Base-by-base conservation (phyloP, 495 filamentous ascomycete genomes). In the Annulohypoxylon bovei region DNA sequence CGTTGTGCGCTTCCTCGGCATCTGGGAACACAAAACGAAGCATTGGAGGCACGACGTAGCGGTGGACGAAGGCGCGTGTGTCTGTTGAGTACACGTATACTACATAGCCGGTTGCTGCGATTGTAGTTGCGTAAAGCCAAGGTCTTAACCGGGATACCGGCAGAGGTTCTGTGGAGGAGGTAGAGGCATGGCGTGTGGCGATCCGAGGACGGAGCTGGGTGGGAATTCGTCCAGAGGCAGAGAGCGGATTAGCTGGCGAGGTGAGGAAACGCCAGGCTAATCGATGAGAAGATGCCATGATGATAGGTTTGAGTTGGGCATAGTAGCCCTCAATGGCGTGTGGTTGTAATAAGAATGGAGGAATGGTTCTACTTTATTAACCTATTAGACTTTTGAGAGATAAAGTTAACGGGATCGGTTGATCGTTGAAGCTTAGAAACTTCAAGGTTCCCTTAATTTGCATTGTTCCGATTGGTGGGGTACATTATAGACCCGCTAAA, bases 1-100 rank as follows among this genome's bases (percentile, higher is more conserved):
- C 81, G 69, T 95, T 88, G 76, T 99, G 95, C 20, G 95, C 95
- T 32, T 94, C 92, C 78, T 98, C 95, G 39, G 94, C 94, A 78
- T 98, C 95, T 1, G 90, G 86, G 74, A 81, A 93, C 30, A 96
- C 11, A 57, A 83, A 73, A 11, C 95, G 87, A 11, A 98, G 81
- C 46, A 90, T 77, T 16, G 89, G 93, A 23, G 93, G 90, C 30
- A 92, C 82, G n/a, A 91, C 82, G 79, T 91, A 97, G 64, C 87
- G 86, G 82, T 98, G 95, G 61, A 95, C 74, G 72, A 90, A 90
- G 22, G 95, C 92, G 63, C 95, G 88, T 11, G 95, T 97, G 80
- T 99, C 95, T 62, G 95, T 98, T 33, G 89, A 80, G 75, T 97
- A 97, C 73, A 92, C 80, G 76, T 92, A 95, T 30, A 84, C 83